Evolutionary conservation across 306 rosid genomes (phyloP).

Genomic region (Pterocarpus santalinus): DNA sequence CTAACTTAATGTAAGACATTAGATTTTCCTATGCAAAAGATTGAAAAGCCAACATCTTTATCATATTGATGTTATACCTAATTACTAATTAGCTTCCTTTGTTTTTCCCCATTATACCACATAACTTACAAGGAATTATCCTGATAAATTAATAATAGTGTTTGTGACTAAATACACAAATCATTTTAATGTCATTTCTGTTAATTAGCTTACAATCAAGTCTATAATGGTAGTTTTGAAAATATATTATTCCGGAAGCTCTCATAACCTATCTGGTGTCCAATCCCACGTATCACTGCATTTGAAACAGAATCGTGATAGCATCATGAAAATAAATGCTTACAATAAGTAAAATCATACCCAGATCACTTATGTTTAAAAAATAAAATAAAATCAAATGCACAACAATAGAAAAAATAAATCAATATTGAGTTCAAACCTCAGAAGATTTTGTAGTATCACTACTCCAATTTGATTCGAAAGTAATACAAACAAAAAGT

Average conservation of each 20-base stretch:
- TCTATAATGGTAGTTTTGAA: slow-evolving; percentile 75
- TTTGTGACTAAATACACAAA: slow-evolving; percentile 4
- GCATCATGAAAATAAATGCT: neutral
- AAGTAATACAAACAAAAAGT: slow-evolving; percentile 26
- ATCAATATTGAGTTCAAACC: slow-evolving; percentile 47
- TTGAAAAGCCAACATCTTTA: neutral
- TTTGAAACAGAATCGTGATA: slow-evolving; percentile 1
- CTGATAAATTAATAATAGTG: slow-evolving; percentile 48
- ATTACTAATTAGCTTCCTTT: slow-evolving; percentile 58
- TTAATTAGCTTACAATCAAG: slow-evolving; percentile 63
- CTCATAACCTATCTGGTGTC: slow-evolving; percentile 67
- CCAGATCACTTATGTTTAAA: neutral
- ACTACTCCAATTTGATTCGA: slow-evolving; percentile 46
- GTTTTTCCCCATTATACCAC: slow-evolving; percentile 53
- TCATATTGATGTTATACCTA: slow-evolving; percentile 22
- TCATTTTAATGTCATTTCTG: neutral
- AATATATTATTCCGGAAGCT: slow-evolving; percentile 67
- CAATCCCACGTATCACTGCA: slow-evolving; percentile 80
- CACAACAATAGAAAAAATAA: neutral
- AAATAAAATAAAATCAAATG: neutral
- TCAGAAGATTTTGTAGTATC: slow-evolving; percentile 44
- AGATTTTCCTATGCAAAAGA: neutral
- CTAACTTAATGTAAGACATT: neutral
- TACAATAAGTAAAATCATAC: slow-evolving; percentile 1
- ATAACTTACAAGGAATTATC: slow-evolving; percentile 82